Base-by-base conservation (phyloP, 139 green algal genomes). In the Microglena sp. region DNA sequence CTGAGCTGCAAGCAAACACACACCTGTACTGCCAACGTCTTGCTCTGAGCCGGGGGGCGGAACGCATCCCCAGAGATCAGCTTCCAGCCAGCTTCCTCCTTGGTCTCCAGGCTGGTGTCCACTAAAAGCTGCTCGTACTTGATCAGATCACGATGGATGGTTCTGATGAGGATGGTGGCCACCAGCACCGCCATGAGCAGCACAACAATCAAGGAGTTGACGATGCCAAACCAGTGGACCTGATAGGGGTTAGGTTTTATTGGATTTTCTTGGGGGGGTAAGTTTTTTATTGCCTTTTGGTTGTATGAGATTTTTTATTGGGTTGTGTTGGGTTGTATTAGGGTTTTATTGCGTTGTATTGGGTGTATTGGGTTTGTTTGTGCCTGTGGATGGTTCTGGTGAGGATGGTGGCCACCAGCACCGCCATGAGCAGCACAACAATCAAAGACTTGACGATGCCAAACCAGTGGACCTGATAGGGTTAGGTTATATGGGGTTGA, bases 381-480 rank as follows among this genome's bases (percentile, higher is more conserved):
- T n/a, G n/a, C n/a, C n/a, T n/a, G 45, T 92, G 83, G 50, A 97
- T 84, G 34, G 91, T 96, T 33, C 86, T 77, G 60, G 93, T 81
- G 56, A 96, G 80, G 70, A 97, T 95, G 74, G 92, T 86, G 57
- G 82, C 89, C 53, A 95, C 89, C 5, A 96, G 86, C 50, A 73
- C 82, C 28, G 84, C 86, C 86, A 98, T 95, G 54, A 97, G 90
- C 62, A 95, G 60, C 57, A 97, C 86, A 28, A 98, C 89, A 73
- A 96, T 86, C 58, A 95, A 59, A 22, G 68, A 86, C 84, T 98
- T 97, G 24, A 96, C 67, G 77, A 98, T 97, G 71, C 74, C 87
- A 79, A 97, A 96, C 92, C 92, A 98, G 82, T 98, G 92, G 33
- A 70, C 84, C 75, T 90, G 81, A n/a, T n/a, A n/a, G n/a, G n/a